Conservation (phyloP, 305 asterid species). For the Solanum chacoense region DNA sequence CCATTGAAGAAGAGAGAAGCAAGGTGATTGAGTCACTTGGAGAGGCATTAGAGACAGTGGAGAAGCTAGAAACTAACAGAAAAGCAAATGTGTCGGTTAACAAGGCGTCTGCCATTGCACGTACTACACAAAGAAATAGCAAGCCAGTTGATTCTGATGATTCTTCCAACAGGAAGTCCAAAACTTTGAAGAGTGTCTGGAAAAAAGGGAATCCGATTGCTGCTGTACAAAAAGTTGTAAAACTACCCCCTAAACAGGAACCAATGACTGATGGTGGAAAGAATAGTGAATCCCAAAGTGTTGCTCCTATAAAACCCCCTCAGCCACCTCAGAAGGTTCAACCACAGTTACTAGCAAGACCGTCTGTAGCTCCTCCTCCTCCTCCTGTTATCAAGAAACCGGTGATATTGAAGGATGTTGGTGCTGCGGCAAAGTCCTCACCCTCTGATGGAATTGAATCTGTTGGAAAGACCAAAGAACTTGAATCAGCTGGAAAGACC, state of each 20-base stretch:
- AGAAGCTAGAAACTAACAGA: constrained; percentile 66
- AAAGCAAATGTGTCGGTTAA: constrained; percentile 27
- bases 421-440: constrained; percentile 44
- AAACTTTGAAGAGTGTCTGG: constrained; percentile 81
- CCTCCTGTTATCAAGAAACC: constrained; percentile 48
- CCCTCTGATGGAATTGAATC: constrained; percentile 32
- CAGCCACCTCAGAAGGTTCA: constrained; percentile 49
- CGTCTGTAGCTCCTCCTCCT: constrained; percentile 68
- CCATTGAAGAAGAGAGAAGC: constrained; percentile 41
- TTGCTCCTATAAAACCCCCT: constrained; percentile 36
- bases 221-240: constrained; percentile 45
- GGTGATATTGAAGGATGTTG: constrained; percentile 72
- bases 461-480: constrained; percentile 38
- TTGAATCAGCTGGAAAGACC: constrained; percentile 19
- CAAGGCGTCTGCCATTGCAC: constrained; percentile 32
- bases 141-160: constrained; percentile 30
- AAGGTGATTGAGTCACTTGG: constrained; percentile 79
- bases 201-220: constrained; percentile 91
- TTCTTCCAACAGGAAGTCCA: constrained; percentile 33
- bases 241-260: constrained; percentile 38
- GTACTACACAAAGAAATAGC: constrained; percentile 34
- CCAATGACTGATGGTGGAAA: constrained; percentile 27
- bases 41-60: constrained; percentile 86
- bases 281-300: constrained; percentile 27
- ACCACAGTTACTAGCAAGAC: constrained; percentile 60